Evolutionary conservation across 163 green algal species (phyloP).

Genomic region (Scenedesmus sp.): DNA sequence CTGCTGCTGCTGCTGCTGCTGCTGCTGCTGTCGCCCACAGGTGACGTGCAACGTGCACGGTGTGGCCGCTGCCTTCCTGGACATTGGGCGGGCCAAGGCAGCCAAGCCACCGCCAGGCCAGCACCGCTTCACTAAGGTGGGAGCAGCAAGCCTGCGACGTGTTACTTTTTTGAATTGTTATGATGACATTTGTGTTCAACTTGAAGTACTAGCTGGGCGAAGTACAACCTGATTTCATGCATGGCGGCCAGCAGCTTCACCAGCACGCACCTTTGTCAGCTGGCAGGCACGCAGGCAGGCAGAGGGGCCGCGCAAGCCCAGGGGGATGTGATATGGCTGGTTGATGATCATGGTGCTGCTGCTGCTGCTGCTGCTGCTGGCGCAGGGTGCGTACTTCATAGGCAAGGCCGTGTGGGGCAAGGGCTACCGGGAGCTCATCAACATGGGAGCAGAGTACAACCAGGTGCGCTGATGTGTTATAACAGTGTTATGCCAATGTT

Average conservation of each 20-base stretch:
- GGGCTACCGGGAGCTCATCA: slow-evolving; percentile 92
- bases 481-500: neutral
- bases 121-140: slow-evolving; percentile 48
- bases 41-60: slow-evolving; percentile 85
- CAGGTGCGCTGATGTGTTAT: neutral
- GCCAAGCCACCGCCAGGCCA: slow-evolving; percentile 23
- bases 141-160: neutral
- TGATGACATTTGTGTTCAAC: neutral
- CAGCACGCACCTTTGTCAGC: too few species aligned
- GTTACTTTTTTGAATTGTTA: neutral
- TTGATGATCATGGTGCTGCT: neutral
- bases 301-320: too few species aligned
- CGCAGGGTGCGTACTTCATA: slow-evolving; percentile 91
- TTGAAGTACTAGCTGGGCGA: neutral
- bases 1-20: neutral
- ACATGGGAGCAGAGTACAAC: slow-evolving; percentile 66
- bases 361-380: slow-evolving; percentile 1
- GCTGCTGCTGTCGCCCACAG: slow-evolving; percentile 7
- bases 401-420: slow-evolving; percentile 96
- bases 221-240: too few species aligned
- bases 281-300: too few species aligned
- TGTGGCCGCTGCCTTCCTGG: slow-evolving; percentile 83
- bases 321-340: neutral
- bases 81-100: slow-evolving; percentile 58
- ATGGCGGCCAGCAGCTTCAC: too few species aligned